These are phyloP conservation scores for Penicillium paradoxum DNA, from an alignment of 495 filamentous ascomycete species.

Conservation along the genomic window DNA sequence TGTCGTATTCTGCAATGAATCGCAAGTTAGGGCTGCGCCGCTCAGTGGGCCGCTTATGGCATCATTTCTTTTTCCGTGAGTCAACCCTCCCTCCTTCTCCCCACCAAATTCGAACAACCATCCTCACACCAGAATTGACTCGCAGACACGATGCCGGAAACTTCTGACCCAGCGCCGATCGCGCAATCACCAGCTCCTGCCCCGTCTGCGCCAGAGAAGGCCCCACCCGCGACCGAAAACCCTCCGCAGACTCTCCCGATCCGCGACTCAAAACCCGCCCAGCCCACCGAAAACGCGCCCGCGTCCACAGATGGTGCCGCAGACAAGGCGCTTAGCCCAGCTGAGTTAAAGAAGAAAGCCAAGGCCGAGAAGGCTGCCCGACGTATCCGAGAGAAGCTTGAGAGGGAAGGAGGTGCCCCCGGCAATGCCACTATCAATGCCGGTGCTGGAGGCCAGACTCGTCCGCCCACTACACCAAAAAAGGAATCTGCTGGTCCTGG, in stretches of 20 bases:
- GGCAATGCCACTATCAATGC: slow-evolving; percentile 20
- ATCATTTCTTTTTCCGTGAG: slow-evolving; percentile 36
- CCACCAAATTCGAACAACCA: slow-evolving; percentile 27
- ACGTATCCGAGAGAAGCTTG: slow-evolving; percentile 58
- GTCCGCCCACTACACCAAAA: slow-evolving; percentile 39
- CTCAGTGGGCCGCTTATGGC: slow-evolving; percentile 34
- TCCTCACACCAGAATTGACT: slow-evolving; percentile 18
- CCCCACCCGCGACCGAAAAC: slow-evolving; percentile 18
- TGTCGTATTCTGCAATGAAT: background rate
- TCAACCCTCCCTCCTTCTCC: slow-evolving; percentile 26
- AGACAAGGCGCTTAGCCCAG: slow-evolving; percentile 53
- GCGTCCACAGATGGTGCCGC: slow-evolving; percentile 8
- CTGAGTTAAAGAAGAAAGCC: slow-evolving; percentile 69
- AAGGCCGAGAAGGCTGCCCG: slow-evolving; percentile 76
- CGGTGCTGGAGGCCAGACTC: slow-evolving; percentile 15
- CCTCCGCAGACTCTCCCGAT: slow-evolving; percentile 21
- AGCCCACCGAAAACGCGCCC: slow-evolving; percentile 20
- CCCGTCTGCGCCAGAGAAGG: slow-evolving; percentile 3
- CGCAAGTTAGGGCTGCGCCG: slow-evolving; percentile 26
- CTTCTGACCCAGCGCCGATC: slow-evolving; percentile 22
- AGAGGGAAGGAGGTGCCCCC: slow-evolving; percentile 31
- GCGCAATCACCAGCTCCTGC: slow-evolving; percentile 10
- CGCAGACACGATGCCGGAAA: slow-evolving; percentile 27
- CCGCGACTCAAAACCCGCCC: slow-evolving; percentile 27
- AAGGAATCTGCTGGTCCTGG: slow-evolving; percentile 33